These are phyloP conservation scores for Protomyces inouyei DNA, from an alignment of 1,139 yeast genomes.

Conservation along the genomic window DNA sequence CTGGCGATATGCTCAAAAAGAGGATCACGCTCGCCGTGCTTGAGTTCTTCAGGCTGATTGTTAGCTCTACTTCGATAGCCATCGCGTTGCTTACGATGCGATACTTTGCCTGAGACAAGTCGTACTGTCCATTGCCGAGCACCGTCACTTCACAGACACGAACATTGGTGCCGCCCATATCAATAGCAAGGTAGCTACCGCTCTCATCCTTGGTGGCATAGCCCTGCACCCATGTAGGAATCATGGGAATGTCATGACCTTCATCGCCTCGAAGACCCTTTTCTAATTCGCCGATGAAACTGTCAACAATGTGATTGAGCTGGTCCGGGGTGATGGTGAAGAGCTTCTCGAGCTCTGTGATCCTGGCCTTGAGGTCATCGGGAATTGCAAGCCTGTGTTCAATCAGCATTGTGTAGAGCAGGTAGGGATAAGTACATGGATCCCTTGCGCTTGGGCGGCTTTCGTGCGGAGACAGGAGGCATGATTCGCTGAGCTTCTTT, in stretches of 20 bases:
- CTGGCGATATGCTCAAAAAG: slow-evolving; percentile 84
- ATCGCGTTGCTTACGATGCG: slow-evolving; percentile 39
- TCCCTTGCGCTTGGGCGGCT: slow-evolving; percentile 25
- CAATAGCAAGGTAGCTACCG: slow-evolving; percentile 88
- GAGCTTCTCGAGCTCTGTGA: slow-evolving; percentile 55
- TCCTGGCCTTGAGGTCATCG: slow-evolving; percentile 54
- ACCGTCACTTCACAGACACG: slow-evolving; percentile 80
- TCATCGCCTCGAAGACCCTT: slow-evolving; percentile 59
- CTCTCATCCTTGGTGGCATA: slow-evolving; percentile 86
- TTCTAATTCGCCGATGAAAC: slow-evolving; percentile 65
- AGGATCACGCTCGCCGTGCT: slow-evolving; percentile 71
- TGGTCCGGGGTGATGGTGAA: slow-evolving; percentile 60
- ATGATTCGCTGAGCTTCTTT: neutral
- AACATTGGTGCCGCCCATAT: slow-evolving; percentile 76
- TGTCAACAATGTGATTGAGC: slow-evolving; percentile 62
- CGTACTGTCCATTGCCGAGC: slow-evolving; percentile 75
- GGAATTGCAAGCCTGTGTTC: slow-evolving; percentile 63
- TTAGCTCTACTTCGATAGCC: neutral
- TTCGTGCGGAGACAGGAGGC: slow-evolving; percentile 25
- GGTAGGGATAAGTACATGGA: neutral
- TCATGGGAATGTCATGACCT: slow-evolving; percentile 59
- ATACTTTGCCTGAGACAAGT: slow-evolving; percentile 54
- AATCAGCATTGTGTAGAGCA: neutral
- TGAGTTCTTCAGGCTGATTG: slow-evolving; percentile 46
- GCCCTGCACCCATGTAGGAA: slow-evolving; percentile 93